Percentiles rank a stretch among this genome's conserved stretches.
Evolutionary conservation across 768 basidiomycete species (phyloP).

Genomic region (Pleurotus sapidus): DNA sequence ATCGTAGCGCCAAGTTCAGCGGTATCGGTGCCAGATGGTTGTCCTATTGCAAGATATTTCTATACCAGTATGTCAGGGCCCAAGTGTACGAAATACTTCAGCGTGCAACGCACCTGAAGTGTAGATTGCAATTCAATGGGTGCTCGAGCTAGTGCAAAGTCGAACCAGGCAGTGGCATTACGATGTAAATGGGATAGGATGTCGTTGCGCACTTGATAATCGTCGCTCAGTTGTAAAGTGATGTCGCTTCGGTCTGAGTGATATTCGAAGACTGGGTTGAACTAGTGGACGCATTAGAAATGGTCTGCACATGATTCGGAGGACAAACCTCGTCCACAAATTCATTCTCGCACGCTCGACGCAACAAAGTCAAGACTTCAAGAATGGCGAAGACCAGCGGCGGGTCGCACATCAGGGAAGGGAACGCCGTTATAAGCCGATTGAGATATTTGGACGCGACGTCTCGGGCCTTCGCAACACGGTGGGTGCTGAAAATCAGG

Average conservation of each 20-base stretch:
- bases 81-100: background rate
- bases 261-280: conserved; percentile 85
- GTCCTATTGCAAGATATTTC: conserved; percentile 86
- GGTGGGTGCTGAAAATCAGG: conserved; percentile 77
- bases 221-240: conserved; percentile 79
- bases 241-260: conserved; percentile 74
- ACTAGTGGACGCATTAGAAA: conserved; percentile 41
- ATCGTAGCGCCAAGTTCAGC: conserved; percentile 91
- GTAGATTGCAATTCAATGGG: conserved; percentile 92
- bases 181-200: conserved; percentile 74
- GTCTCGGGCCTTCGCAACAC: conserved; percentile 77
- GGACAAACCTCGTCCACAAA: conserved; percentile 79
- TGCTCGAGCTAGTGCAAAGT: conserved; percentile 80
- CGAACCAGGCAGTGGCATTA: conserved; percentile 82
- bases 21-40: conserved; percentile 66
- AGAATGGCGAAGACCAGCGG: conserved; percentile 85
- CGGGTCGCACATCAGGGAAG: conserved; percentile 91
- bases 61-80: conserved; percentile 24
- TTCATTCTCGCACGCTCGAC: conserved; percentile 88
- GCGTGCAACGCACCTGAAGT: conserved; percentile 60
- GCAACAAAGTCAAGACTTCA: conserved; percentile 86
- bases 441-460: conserved; percentile 83
- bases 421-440: conserved; percentile 85
- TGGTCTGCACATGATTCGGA: background rate
- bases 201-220: conserved; percentile 81